Percentiles rank a stretch among this genome's conserved stretches.
Conservation (phyloP, 495 filamentous ascomycete genomes). For the Evernia prunastri region DNA sequence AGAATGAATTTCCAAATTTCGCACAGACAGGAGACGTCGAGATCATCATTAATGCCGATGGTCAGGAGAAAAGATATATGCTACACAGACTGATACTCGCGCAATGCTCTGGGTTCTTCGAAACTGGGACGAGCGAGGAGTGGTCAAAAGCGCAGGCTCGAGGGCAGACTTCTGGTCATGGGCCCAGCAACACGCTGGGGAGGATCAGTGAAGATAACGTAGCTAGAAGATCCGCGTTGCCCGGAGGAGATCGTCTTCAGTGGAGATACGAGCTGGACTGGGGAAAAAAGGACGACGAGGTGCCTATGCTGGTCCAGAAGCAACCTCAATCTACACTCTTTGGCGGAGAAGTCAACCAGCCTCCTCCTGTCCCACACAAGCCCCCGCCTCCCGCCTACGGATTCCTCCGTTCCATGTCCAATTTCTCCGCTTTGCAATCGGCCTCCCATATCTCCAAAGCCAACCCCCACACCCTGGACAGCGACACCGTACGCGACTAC, state of each 20-base stretch:
- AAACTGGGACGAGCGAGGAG: conserved; percentile 78
- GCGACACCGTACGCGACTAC: conserved; percentile 77
- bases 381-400: conserved; percentile 51
- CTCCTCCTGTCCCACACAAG: conserved; percentile 46
- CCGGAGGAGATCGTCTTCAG: conserved; percentile 45
- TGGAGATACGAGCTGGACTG: conserved; percentile 87
- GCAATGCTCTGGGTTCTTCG: conserved; percentile 88
- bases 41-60: conserved; percentile 65
- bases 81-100: conserved; percentile 78
- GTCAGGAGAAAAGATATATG: conserved; percentile 74
- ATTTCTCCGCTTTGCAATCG: conserved; percentile 56
- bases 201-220: conserved; percentile 54
- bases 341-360: conserved; percentile 33
- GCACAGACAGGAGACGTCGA: conserved; percentile 86
- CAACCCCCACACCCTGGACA: conserved; percentile 41
- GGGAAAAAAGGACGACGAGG: conserved; percentile 64
- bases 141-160: conserved; percentile 58
- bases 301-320: conserved; percentile 83
- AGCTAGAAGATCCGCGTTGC: conserved; percentile 24
- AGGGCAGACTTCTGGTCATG: conserved; percentile 27
- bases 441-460: conserved; percentile 38
- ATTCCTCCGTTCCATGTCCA: conserved; percentile 85
- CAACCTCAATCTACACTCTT: conserved; percentile 46
- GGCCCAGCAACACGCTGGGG: conserved; percentile 36
- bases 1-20: conserved; percentile 91